A percentile compares a stretch with the other conserved stretches of the same genome.
Evolutionary conservation across 2,329 filamentous ascomycete genomes (phyloP).

Genomic region (Fusarium humuli): DNA sequence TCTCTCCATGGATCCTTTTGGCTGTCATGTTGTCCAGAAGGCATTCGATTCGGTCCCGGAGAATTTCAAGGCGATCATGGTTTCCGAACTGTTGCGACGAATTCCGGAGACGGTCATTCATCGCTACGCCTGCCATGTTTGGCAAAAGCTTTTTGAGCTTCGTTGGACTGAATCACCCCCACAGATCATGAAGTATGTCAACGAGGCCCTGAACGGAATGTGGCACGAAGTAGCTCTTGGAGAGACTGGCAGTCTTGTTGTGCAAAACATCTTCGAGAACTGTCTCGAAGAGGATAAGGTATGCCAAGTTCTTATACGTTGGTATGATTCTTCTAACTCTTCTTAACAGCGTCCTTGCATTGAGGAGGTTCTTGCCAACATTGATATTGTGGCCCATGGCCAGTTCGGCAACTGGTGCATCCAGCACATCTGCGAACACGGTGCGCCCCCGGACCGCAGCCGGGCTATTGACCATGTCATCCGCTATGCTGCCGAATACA

Average conservation of each 20-base stretch:
- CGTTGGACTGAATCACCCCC: conserved; percentile 95
- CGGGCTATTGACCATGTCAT: conserved; percentile 96
- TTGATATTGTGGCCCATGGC: conserved; percentile 95
- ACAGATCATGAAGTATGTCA: conserved; percentile 98
- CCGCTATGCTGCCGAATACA: conserved; percentile 92
- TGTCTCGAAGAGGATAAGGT: conserved; percentile 99
- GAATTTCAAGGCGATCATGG: conserved; percentile 98
- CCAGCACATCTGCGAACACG: conserved; percentile 98
- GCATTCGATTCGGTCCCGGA: conserved; percentile 98
- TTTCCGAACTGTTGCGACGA: conserved; percentile 93
- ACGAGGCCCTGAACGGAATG: conserved; percentile 93
- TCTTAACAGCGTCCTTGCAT: conserved; percentile 87
- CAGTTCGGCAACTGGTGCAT: conserved; percentile 99
- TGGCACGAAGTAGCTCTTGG: conserved; percentile 98
- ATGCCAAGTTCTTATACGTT: conserved; percentile 42
- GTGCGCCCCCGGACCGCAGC: conserved; percentile 88
- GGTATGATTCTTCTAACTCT: conserved; percentile 28
- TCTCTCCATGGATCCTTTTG: conserved; percentile 98
- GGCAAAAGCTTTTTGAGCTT: conserved; percentile 99
- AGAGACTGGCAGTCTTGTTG: conserved; percentile 96
- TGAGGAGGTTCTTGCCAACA: conserved; percentile 93
- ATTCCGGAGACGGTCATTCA: conserved; percentile 99
- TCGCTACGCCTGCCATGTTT: conserved; percentile 98
- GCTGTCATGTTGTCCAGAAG: conserved; percentile 98
- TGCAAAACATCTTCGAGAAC: conserved; percentile 99